Conservation (phyloP, 805 yeast species). For the Schwanniomyces sp. region DNA sequence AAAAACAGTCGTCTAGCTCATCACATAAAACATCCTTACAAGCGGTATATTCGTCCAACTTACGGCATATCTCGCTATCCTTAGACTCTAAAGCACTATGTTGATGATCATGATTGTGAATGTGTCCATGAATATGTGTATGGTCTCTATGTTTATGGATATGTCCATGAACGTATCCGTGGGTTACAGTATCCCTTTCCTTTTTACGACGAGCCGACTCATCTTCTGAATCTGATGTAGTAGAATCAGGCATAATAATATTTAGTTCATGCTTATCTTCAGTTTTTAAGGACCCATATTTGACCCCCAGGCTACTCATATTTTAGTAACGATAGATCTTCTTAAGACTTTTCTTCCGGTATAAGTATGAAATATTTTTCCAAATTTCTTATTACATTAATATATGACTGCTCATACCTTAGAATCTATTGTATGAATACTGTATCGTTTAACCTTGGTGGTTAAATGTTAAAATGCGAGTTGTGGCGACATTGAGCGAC, state of each 20-base stretch:
- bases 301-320: neutral
- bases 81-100: constrained; percentile 5
- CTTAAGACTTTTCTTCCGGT: neutral
- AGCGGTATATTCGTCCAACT: constrained; percentile 29
- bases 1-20: constrained; percentile 46
- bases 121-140: constrained; percentile 69
- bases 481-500: neutral
- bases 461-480: neutral
- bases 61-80: constrained; percentile 16
- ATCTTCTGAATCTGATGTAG: neutral
- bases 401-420: neutral
- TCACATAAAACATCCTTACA: constrained; percentile 43
- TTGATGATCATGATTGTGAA: constrained; percentile 49
- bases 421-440: neutral
- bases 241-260: neutral
- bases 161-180: constrained; percentile 68
- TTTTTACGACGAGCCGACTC: neutral
- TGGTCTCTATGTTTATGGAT: constrained; percentile 61
- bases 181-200: constrained; percentile 21
- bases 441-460: neutral
- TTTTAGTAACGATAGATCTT: neutral
- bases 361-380: neutral
- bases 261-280: neutral
- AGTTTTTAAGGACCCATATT: neutral
- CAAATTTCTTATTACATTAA: neutral